Conservation (phyloP, 2,329 filamentous ascomycete species). For the Beauveria varroae region DNA sequence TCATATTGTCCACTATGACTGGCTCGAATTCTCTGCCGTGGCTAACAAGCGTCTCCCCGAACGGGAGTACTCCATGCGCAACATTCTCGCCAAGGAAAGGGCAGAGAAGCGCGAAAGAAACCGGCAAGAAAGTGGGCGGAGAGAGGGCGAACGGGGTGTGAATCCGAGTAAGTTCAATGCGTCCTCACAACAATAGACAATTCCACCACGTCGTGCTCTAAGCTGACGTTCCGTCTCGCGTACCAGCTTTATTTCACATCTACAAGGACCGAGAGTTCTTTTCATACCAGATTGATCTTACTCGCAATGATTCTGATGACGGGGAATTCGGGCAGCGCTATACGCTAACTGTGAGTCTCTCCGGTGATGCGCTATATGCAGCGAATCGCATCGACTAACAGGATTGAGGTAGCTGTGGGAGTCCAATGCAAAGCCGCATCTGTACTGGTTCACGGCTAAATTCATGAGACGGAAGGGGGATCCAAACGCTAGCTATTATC, state of each 20-base stretch:
- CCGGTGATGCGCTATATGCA: not conserved
- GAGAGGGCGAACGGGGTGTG: conserved; percentile 35
- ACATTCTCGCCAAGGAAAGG: conserved; percentile 21
- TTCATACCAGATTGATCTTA: conserved; percentile 54
- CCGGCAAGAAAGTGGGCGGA: conserved; percentile 30
- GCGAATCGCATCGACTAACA: not conserved
- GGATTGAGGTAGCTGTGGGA: conserved; percentile 54
- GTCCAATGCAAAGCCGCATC: conserved; percentile 48
- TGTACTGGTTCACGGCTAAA: conserved; percentile 54
- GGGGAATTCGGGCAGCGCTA: conserved; percentile 51
- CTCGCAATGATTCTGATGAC: conserved; percentile 38
- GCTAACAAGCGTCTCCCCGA: conserved; percentile 24
- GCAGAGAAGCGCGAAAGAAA: conserved; percentile 25
- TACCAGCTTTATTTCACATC: conserved; percentile 43
- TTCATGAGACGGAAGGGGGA: conserved; percentile 35
- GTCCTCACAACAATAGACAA: not conserved
- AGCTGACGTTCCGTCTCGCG: not conserved
- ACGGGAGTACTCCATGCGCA: conserved; percentile 35
- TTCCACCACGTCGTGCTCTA: not conserved
- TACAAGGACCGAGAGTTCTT: conserved; percentile 58
- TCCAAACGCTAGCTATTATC: conserved; percentile 27
- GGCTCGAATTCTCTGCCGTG: conserved; percentile 42
- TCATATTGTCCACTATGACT: conserved; percentile 41
- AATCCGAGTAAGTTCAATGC: conserved; percentile 37
- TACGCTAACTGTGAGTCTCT: conserved; percentile 45